Conservation (phyloP, 164 flowering plant species). For the Nymphaea colorata region DNA sequence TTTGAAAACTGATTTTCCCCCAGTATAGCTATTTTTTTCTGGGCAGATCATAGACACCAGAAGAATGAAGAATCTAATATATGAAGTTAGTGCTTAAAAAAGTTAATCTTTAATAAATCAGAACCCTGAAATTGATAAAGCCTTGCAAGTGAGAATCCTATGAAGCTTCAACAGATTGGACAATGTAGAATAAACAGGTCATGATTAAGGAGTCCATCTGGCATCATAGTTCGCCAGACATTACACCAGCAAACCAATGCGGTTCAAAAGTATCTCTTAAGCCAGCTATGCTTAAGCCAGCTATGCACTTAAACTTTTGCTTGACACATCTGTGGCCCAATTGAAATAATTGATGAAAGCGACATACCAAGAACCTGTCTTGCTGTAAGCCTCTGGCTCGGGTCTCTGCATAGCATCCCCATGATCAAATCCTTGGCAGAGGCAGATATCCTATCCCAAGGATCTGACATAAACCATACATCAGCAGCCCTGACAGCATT, state of each 20-base stretch:
- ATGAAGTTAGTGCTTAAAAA: too few relatives aligned
- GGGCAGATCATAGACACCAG: too few relatives aligned
- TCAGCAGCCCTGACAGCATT: conserved; percentile 76
- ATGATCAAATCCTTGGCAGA: conserved; percentile 60
- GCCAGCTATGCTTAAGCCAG: not conserved
- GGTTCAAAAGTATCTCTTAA: not conserved
- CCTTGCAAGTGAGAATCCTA: not conserved
- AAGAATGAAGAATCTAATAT: too few relatives aligned
- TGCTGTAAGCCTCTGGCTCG: conserved; percentile 54
- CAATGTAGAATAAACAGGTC: not conserved
- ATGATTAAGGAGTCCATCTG: not conserved
- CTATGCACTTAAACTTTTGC: not conserved
- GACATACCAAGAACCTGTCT: conserved; percentile 64
- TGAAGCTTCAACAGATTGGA: not conserved
- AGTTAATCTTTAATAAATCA: not conserved
- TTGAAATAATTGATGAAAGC: not conserved
- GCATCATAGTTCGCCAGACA: not conserved
- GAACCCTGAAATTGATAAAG: not conserved
- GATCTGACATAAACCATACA: conserved; percentile 50
- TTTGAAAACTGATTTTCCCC: too few relatives aligned
- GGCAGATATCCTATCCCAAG: conserved; percentile 50
- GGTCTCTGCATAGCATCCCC: conserved; percentile 66
- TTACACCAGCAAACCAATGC: not conserved
- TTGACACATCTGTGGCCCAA: not conserved
- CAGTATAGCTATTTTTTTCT: too few relatives aligned